Base-by-base conservation (phyloP, 1,284 basidiomycete species). In the Rhodotorula sp. region DNA sequence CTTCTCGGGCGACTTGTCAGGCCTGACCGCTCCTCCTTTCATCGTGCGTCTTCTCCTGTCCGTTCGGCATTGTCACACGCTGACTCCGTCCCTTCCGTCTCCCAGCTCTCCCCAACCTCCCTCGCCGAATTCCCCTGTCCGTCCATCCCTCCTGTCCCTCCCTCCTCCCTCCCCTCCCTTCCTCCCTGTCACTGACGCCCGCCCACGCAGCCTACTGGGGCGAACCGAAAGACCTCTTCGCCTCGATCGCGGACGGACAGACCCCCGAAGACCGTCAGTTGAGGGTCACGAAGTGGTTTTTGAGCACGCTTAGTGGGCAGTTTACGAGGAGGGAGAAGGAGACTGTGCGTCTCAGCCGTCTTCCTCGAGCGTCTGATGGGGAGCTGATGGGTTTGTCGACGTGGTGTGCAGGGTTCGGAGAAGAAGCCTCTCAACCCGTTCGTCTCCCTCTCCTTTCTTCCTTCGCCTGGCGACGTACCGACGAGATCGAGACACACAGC, bases 221-320 rank as follows among this genome's bases (percentile, higher is more conserved):
- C 47, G 67, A 66, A 44, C 67, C 67, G 18, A 71, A 67, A 20
- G 65, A 58, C 37, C 46, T 68, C 24, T 71, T 72, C 31, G 86
- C 91, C 11, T 86, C 86, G 37, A 95, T 97, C 78, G 87, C 89
- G 24, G 86, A 88, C 77, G 91, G 87, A 34, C 84, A 83, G 77
- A 87, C 86, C 11, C 85, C 87, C 54, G 88, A 92, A 80, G 87
- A 88, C 7, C 84, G 92, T 59, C 85, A 87, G 22, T 83, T 90
- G 67, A 85, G 87, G 24, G 90, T 95, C 26, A 84, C 95, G 60
- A 87, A 85, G 76, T 96, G 93, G 93, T 96, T 95, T 81, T 90
- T 96, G 76, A 88, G 89, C 28, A 77, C 76, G 3, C 62, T 75
- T 18, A 69, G 67, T 37, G 74, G 75, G 9, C 75, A 77, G 50